These are phyloP conservation scores for Begonia peltatifolia DNA, from an alignment of 306 rosid genomes.

Conservation along the genomic window DNA sequence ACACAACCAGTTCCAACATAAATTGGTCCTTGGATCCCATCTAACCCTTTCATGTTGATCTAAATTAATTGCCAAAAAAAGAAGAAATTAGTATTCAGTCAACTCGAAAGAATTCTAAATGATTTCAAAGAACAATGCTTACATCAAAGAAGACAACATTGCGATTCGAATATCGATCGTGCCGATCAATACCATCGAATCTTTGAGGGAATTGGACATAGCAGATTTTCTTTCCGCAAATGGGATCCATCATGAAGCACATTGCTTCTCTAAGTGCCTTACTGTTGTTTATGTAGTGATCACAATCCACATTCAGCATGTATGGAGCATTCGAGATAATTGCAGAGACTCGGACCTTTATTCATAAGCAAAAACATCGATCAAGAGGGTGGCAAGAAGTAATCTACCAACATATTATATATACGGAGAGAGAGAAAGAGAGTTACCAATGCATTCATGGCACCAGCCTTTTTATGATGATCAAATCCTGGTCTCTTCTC, in stretches of 20 bases:
- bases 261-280: conserved; percentile 90
- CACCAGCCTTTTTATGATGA: conserved; percentile 92
- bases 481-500: conserved; percentile 92
- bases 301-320: conserved; percentile 84
- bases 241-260: conserved; percentile 98
- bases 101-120: background rate
- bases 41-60: conserved; percentile 96
- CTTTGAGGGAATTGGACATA: conserved; percentile 91
- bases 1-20: conserved; percentile 95
- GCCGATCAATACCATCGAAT: conserved; percentile 86
- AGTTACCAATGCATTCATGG: conserved; percentile 78
- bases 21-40: conserved; percentile 93
- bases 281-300: conserved; percentile 92
- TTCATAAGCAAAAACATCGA: conserved; percentile 3
- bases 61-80: conserved; percentile 7
- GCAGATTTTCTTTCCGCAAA: conserved; percentile 72
- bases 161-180: conserved; percentile 88
- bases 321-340: conserved; percentile 81
- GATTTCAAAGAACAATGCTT: conserved; percentile 11
- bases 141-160: conserved; percentile 91
- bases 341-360: conserved; percentile 77
- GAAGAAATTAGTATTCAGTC: conserved; percentile 9
- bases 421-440: conserved; percentile 3
- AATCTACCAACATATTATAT: background rate
- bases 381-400: background rate